Evolutionary conservation across 371 early-diverging fungal genomes (phyloP).

Genomic region (Mucor racemosus): DNA sequence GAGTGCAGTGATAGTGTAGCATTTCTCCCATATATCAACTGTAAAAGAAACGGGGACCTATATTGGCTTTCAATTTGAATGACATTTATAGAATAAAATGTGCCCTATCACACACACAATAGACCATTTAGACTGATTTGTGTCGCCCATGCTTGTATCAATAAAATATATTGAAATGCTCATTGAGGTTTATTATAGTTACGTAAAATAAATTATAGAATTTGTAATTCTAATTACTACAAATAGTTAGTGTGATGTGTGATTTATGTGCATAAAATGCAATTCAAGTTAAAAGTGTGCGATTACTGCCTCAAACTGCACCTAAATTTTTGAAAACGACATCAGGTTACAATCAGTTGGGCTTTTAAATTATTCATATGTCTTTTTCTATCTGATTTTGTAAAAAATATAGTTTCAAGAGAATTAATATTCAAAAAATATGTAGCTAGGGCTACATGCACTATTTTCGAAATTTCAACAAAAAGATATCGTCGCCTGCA

Average conservation of each 20-base stretch:
- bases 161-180: background rate
- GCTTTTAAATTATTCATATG: too few species aligned
- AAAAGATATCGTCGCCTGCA: slow-evolving; percentile 26
- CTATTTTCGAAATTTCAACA: background rate
- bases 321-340: too few species aligned
- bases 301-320: too few species aligned
- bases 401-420: too few species aligned
- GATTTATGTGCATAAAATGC: too few species aligned
- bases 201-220: too few species aligned
- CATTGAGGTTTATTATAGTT: too few species aligned
- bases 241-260: background rate
- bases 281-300: too few species aligned
- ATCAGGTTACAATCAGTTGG: too few species aligned
- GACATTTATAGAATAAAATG: background rate
- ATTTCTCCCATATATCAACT: background rate
- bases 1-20: background rate
- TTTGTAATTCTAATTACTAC: background rate
- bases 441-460: background rate
- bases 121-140: background rate
- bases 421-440: too few species aligned
- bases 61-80: background rate
- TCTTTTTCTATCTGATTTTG: too few species aligned
- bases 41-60: background rate
- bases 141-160: background rate
- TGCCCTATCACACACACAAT: background rate